Conservation (phyloP, 805 yeast species). For the Candida gorgasii region DNA sequence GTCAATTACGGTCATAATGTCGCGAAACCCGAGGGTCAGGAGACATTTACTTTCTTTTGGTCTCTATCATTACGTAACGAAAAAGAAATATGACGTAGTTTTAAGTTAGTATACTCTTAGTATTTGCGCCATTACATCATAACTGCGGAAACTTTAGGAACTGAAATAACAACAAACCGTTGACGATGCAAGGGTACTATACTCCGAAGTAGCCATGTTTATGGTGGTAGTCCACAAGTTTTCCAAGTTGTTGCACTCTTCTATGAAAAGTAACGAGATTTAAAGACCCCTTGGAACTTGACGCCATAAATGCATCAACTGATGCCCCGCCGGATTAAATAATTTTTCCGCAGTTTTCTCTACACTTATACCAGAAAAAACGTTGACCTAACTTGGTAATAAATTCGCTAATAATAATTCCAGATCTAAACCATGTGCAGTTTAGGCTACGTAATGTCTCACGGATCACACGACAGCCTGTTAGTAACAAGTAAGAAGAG, state of each 20-base stretch:
- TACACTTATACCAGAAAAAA: no score
- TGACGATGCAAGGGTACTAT: not conserved
- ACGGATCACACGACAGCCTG: conserved; percentile 2
- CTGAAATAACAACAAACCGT: not conserved
- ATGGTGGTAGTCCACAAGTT: no score
- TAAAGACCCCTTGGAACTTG: no score
- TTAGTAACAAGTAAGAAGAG: not conserved
- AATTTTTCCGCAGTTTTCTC: conserved; percentile 1
- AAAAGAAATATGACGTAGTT: conserved; percentile 7
- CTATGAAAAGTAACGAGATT: not conserved
- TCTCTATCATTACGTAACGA: conserved; percentile 2
- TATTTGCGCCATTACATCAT: conserved; percentile 4
- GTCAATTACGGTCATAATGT: not conserved
- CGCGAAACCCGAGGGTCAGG: not conserved
- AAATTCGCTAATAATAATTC: conserved; percentile 3
- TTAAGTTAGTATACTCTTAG: not conserved
- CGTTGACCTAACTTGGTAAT: not conserved
- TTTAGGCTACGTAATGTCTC: conserved; percentile 3
- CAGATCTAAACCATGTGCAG: conserved; percentile 5
- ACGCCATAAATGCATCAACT: not conserved
- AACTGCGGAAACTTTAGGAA: conserved; percentile 5
- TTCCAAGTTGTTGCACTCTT: no score
- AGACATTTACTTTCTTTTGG: conserved; percentile 6
- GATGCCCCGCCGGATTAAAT: conserved; percentile 9
- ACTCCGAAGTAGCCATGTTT: not conserved